A percentile compares a stretch with the other conserved stretches of the same genome.
Evolutionary conservation across 345 rosid genomes (phyloP).

Genomic region (Hibiscus trionum): DNA sequence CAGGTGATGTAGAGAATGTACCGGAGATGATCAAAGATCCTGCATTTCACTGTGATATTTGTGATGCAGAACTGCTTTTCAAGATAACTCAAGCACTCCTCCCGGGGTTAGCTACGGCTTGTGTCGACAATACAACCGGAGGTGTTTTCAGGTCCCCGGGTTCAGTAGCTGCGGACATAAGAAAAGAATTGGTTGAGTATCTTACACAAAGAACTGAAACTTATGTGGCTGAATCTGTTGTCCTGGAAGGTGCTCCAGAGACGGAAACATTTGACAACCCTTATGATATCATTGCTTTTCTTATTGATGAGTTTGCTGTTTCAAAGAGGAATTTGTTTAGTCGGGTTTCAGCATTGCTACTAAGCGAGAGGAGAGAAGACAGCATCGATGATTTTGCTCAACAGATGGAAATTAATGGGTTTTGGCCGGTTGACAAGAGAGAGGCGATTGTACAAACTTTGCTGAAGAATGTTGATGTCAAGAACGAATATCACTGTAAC

Average conservation of each 20-base stretch:
- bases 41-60: slow-evolving; percentile 52
- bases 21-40: slow-evolving; percentile 53
- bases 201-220: slow-evolving; percentile 56
- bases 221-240: slow-evolving; percentile 64
- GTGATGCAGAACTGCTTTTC: slow-evolving; percentile 54
- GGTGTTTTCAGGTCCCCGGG: slow-evolving; percentile 65
- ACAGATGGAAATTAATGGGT: slow-evolving; percentile 75
- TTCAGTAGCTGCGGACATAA: slow-evolving; percentile 66
- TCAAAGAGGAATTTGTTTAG: slow-evolving; percentile 65
- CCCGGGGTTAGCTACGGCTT: slow-evolving; percentile 74
- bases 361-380: slow-evolving; percentile 84
- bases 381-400: slow-evolving; percentile 78
- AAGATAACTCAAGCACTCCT: slow-evolving; percentile 57
- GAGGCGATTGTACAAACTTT: slow-evolving; percentile 48
- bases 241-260: slow-evolving; percentile 43
- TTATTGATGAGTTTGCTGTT: slow-evolving; percentile 69
- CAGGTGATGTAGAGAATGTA: slow-evolving; percentile 29
- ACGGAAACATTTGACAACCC: slow-evolving; percentile 61
- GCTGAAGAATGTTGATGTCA: slow-evolving; percentile 74
- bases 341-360: slow-evolving; percentile 66
- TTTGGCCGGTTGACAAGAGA: slow-evolving; percentile 63
- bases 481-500: slow-evolving; percentile 52
- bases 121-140: slow-evolving; percentile 81
- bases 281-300: slow-evolving; percentile 50
- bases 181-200: slow-evolving; percentile 32